A percentile compares a stretch with the other conserved stretches of the same genome.
phyloP scores from a whole-genome alignment of 352 stramenopile species.

The Globisporangium cederbergense region DNA sequence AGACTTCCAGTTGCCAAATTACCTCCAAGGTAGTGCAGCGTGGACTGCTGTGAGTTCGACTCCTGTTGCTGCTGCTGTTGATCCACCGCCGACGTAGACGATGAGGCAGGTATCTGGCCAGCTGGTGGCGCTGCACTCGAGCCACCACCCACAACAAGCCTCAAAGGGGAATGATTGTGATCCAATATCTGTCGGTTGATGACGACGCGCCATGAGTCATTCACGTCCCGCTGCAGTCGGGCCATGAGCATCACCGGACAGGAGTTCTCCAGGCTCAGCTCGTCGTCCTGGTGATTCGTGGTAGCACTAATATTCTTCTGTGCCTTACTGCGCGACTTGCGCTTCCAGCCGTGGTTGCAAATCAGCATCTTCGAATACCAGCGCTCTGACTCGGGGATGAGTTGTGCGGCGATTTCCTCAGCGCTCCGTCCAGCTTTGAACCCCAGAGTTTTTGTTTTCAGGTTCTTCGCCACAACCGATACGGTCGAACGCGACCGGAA shows the following conservation, averaged over 20 bases:
- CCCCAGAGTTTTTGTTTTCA: conserved; percentile 41
- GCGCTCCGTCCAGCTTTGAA: conserved; percentile 33
- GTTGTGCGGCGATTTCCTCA: conserved; percentile 20
- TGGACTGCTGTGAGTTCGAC: neutral
- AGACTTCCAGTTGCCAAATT: neutral
- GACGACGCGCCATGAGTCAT: conserved; percentile 59
- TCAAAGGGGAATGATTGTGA: conserved; percentile 51
- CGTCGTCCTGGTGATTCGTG: neutral
- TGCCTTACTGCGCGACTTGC: conserved; percentile 48
- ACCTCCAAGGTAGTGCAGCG: neutral
- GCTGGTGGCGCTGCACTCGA: neutral
- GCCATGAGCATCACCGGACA: conserved; percentile 73
- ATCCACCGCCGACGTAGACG: neutral
- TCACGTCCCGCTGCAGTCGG: conserved; percentile 57
- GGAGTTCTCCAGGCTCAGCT: conserved; percentile 11
- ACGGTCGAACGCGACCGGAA: conserved; percentile 77
- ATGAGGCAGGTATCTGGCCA: neutral
- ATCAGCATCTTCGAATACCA: conserved; percentile 82
- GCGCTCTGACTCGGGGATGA: conserved; percentile 53
- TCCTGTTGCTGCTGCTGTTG: neutral
- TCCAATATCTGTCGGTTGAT: conserved; percentile 64
- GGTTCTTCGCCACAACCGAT: conserved; percentile 54
- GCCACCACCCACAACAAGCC: neutral
- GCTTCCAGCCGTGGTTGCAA: conserved; percentile 73
- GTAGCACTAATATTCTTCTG: neutral